Evolutionary conservation across 306 rosid genomes (phyloP).

Genomic region (Lathyrus oleraceus): DNA sequence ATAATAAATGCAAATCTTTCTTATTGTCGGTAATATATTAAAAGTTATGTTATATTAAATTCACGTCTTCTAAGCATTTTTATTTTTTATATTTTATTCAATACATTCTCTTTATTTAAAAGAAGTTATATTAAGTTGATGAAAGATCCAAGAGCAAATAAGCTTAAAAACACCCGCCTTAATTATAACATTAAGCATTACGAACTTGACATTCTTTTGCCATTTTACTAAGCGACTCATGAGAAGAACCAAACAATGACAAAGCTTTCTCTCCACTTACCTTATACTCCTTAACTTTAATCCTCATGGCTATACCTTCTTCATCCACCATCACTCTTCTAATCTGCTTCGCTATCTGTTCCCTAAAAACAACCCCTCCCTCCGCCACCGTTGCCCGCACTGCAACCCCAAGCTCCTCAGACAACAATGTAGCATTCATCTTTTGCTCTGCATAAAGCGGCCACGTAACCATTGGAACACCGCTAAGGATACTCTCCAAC

Average conservation of each 20-base stretch:
- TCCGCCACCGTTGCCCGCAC: conserved; percentile 19
- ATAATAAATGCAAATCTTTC: too few relatives aligned
- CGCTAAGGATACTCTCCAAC: conserved; percentile 50
- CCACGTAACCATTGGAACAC: conserved; percentile 66
- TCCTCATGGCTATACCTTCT: conserved; percentile 35
- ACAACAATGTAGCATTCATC: conserved; percentile 51
- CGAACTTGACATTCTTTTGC: background rate
- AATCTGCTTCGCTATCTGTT: conserved; percentile 40
- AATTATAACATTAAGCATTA: background rate
- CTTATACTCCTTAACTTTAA: conserved; percentile 31
- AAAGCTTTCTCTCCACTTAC: conserved; percentile 39
- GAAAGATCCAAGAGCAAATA: too few relatives aligned
- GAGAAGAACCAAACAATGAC: conserved; percentile 40
- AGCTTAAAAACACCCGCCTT: background rate
- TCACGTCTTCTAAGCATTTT: too few relatives aligned
- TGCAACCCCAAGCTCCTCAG: conserved; percentile 54
- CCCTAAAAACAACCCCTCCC: conserved; percentile 42
- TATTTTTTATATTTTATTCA: too few relatives aligned
- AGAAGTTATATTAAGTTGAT: too few relatives aligned
- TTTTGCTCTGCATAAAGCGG: conserved; percentile 72
- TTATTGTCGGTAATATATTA: too few relatives aligned
- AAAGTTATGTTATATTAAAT: too few relatives aligned
- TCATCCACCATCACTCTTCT: conserved; percentile 51
- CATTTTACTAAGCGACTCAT: conserved; percentile 31
- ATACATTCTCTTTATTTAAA: too few relatives aligned